A percentile compares a stretch with the other conserved stretches of the same genome.
These are phyloP conservation scores for Termitomyces bulborhizus DNA, from an alignment of 768 basidiomycete genomes.

Conservation along the genomic window DNA sequence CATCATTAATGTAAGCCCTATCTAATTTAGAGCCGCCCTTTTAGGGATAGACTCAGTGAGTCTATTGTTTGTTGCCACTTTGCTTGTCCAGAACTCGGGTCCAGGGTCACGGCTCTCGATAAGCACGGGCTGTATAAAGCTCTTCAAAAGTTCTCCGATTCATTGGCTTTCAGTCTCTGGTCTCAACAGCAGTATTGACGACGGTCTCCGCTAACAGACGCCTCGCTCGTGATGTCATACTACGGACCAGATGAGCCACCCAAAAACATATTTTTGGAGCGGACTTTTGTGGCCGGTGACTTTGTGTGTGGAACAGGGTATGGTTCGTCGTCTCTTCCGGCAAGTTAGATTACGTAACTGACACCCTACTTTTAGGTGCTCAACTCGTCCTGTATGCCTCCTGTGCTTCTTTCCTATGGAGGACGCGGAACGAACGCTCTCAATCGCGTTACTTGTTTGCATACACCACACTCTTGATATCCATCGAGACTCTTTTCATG, in stretches of 20 bases:
- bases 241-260: not conserved
- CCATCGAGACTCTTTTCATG: not conserved
- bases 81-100: not conserved
- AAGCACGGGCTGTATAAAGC: not conserved
- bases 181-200: not conserved
- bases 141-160: not conserved
- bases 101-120: not conserved
- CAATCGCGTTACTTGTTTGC: not conserved
- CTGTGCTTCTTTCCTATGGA: not conserved
- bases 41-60: not conserved
- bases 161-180: too few relatives aligned
- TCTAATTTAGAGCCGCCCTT: too few relatives aligned
- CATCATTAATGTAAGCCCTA: not conserved
- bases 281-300: not conserved
- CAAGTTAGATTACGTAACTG: not conserved
- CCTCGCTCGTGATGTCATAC: not conserved
- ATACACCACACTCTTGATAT: not conserved
- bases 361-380: not conserved
- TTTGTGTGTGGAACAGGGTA: not conserved
- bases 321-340: not conserved
- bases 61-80: too few relatives aligned
- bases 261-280: not conserved
- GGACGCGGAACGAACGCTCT: not conserved
- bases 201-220: not conserved
- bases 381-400: not conserved